phyloP scores from a whole-genome alignment of 306 rosid species.

The Albizia julibrissin region DNA sequence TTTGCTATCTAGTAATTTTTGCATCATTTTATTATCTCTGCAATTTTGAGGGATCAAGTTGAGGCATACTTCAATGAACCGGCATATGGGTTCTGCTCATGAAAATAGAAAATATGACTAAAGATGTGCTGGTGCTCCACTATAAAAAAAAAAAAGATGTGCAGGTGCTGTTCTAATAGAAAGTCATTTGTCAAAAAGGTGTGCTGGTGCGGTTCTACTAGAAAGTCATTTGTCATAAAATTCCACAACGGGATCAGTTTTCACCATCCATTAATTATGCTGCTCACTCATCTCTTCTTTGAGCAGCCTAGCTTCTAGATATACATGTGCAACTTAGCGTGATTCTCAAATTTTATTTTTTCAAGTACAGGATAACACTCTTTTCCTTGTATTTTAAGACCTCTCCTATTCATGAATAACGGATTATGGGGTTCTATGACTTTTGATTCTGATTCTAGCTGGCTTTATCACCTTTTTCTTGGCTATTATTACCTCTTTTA shows the following conservation, averaged over 20 bases:
- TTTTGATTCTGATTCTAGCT: not conserved
- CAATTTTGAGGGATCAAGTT: not conserved
- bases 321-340: not conserved
- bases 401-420: slow-evolving; percentile 4
- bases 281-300: not conserved
- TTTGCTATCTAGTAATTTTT: not conserved
- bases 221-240: slow-evolving; percentile 6
- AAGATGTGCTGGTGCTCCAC: no score
- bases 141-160: no score
- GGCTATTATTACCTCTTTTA: not conserved
- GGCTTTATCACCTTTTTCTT: not conserved
- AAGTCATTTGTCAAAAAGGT: not conserved
- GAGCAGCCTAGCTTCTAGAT: not conserved
- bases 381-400: slow-evolving; percentile 23
- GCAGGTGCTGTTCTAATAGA: no score
- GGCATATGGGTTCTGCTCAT: not conserved
- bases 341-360: not conserved
- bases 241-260: not conserved
- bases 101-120: not conserved
- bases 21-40: not conserved
- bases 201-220: not conserved
- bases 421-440: not conserved
- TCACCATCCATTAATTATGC: slow-evolving; percentile 11
- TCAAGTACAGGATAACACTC: not conserved
- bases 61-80: slow-evolving; percentile 4